Conservation (phyloP, 345 rosid genomes). For the Noccaea bulbosa region DNA sequence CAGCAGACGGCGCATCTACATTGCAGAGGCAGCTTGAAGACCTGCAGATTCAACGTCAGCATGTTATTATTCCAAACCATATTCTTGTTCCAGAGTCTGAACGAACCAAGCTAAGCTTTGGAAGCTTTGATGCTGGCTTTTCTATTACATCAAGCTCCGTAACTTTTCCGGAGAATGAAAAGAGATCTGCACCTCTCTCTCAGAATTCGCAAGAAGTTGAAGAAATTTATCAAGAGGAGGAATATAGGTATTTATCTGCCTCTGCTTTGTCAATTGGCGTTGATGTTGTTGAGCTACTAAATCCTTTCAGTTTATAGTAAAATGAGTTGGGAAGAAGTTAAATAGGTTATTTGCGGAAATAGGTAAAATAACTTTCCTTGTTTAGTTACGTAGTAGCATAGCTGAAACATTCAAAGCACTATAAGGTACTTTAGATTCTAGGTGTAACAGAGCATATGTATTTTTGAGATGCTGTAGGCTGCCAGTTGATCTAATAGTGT, state of each 20-base stretch:
- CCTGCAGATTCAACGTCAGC: slow-evolving; percentile 75
- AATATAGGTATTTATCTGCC: slow-evolving; percentile 52
- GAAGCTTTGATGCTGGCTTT: slow-evolving; percentile 89
- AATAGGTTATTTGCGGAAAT: background rate
- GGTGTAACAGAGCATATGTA: background rate
- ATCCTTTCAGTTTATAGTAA: slow-evolving; percentile 13
- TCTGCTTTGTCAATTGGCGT: slow-evolving; percentile 19
- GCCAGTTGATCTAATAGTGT: slow-evolving; percentile 5
- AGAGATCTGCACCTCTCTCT: slow-evolving; percentile 63
- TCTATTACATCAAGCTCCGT: slow-evolving; percentile 51
- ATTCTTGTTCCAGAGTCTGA: slow-evolving; percentile 95
- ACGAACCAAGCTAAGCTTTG: slow-evolving; percentile 86
- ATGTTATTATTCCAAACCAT: slow-evolving; percentile 89
- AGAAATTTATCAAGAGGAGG: slow-evolving; percentile 58
- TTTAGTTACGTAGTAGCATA: slow-evolving; percentile 20
- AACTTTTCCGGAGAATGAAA: slow-evolving; percentile 60
- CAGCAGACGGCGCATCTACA: slow-evolving; percentile 63
- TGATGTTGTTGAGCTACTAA: slow-evolving; percentile 13
- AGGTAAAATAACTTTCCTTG: background rate
- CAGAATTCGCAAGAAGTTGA: slow-evolving; percentile 67
- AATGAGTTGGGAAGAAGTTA: slow-evolving; percentile 1
- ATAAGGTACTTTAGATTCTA: slow-evolving; percentile 14
- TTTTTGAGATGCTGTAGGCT: slow-evolving; percentile 6
- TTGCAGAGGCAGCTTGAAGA: slow-evolving; percentile 77
- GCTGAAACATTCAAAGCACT: slow-evolving; percentile 4